phyloP scores from a whole-genome alignment of 305 asterid species.

The Fraxinus greggii region DNA sequence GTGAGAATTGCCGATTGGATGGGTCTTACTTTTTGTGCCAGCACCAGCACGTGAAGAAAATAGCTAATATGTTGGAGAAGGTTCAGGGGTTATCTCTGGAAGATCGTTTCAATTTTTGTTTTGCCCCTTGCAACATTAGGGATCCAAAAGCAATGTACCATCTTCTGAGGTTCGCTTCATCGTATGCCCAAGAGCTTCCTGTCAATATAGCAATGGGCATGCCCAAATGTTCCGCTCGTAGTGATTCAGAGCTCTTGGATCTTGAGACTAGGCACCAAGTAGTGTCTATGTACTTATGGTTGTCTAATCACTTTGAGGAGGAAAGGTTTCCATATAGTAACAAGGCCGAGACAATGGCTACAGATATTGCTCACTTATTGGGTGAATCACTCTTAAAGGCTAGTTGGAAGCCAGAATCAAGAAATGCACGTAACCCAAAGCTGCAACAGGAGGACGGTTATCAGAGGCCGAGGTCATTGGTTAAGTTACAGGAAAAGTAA shows the following conservation, averaged over 20 bases:
- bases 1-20: constrained; percentile 68
- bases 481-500: constrained; percentile 46
- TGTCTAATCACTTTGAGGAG: constrained; percentile 76
- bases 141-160: constrained; percentile 93
- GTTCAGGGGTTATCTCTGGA: constrained; percentile 69
- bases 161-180: constrained; percentile 72
- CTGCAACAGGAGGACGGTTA: constrained; percentile 44
- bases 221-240: constrained; percentile 70
- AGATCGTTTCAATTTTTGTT: constrained; percentile 90
- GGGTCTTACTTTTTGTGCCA: constrained; percentile 76
- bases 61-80: constrained; percentile 83
- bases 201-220: constrained; percentile 87
- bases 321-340: constrained; percentile 70
- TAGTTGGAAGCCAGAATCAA: constrained; percentile 82
- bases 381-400: constrained; percentile 79
- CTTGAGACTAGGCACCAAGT: constrained; percentile 94
- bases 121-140: constrained; percentile 82
- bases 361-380: constrained; percentile 69
- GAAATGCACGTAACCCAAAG: constrained; percentile 48
- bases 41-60: constrained; percentile 67
- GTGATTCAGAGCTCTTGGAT: constrained; percentile 89
- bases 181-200: constrained; percentile 66
- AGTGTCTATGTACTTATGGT: constrained; percentile 86
- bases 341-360: constrained; percentile 85
- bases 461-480: constrained; percentile 63